These are phyloP conservation scores for Diplocarpon mali DNA, from an alignment of 2,329 filamentous ascomycete genomes.

Conservation along the genomic window DNA sequence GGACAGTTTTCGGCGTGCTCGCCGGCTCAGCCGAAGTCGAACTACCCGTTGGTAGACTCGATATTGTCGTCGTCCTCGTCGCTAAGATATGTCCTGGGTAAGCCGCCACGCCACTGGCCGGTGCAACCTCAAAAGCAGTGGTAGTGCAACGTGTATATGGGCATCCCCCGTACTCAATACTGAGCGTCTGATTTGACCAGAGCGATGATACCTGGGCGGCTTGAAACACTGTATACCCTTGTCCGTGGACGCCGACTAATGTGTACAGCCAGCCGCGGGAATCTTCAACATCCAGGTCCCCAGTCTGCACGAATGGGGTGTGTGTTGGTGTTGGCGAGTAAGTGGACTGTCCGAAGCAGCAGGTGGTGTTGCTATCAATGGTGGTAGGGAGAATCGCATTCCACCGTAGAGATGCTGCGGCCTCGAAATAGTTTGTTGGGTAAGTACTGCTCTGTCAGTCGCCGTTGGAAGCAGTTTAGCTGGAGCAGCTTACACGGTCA, in stretches of 20 bases:
- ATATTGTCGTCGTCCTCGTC: not conserved
- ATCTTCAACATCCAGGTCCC: not conserved
- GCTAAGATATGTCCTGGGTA: constrained; percentile 2
- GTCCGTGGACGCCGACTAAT: no score
- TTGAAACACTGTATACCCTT: not conserved
- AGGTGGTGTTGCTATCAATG: constrained; percentile 1
- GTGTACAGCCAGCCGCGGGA: no score
- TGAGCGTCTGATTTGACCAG: constrained; percentile 3
- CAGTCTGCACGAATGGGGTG: not conserved
- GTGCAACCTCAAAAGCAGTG: not conserved
- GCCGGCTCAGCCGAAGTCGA: not conserved
- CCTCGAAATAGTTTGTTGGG: constrained; percentile 6
- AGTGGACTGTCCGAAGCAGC: not conserved
- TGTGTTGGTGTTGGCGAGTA: constrained; percentile 1
- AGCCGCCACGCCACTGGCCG: constrained; percentile 3
- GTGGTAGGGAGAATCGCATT: constrained; percentile 2
- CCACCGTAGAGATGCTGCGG: constrained; percentile 4
- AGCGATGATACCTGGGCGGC: constrained; percentile 2
- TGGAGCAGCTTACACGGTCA: not conserved
- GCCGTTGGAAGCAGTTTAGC: not conserved
- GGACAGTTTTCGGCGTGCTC: not conserved
- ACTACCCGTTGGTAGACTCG: not conserved
- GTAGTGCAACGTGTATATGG: not conserved
- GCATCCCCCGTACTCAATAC: constrained; percentile 4
- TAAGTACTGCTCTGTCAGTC: not conserved